Base-by-base conservation (phyloP, 2,329 filamentous ascomycete genomes). In the Paradendryphiella salina region DNA sequence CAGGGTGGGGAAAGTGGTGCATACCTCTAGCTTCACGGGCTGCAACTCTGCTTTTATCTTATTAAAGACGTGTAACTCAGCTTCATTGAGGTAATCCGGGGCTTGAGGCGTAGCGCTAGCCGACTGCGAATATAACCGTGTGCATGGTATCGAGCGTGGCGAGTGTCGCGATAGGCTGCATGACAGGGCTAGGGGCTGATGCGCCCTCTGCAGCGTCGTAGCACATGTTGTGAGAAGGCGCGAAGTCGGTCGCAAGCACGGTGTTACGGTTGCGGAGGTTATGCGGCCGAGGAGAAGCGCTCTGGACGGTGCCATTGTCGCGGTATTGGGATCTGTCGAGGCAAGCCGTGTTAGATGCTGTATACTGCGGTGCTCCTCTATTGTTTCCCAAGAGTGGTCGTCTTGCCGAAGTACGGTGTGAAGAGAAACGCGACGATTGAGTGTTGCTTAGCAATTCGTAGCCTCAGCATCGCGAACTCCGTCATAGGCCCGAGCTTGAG, bases 41-140 rank as follows among this genome's bases (percentile, higher is more conserved):
- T 72, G 59, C 35, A 80, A 52, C 28, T 69, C 70, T 14, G 67
- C 63, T 59, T 72, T 75, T 15, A 80, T 67, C 52, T 77, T 76
- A 38, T 76, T 70, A 68, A 80, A 80, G 32, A 80, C 68, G 55
- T 75, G 70, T 45, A 75, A 67, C 59, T 80, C 78, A 50, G 65
- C 67, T 48, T 77, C 75, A 39, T 73, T 72, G 14, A 80, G 72
- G 63, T 77, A 77, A 53, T 79, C 76, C 21, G 78, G 78, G 17
- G 78, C 66, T 59, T 77, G 65, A 37, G 61, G 65, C 36, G 54
- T 20, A 9, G 47, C 34, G 46, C 49, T 52, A 28, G 60, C 54
- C 35, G 56, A 47, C 46, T 64, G 59, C 37, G 67, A 70, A 51
- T 70, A 72, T 42, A 56, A 36, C 50, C 64, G 46, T 10, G 21